These are phyloP conservation scores for Colletotrichum caudatum DNA, from an alignment of 2,329 filamentous ascomycete species.

Conservation along the genomic window DNA sequence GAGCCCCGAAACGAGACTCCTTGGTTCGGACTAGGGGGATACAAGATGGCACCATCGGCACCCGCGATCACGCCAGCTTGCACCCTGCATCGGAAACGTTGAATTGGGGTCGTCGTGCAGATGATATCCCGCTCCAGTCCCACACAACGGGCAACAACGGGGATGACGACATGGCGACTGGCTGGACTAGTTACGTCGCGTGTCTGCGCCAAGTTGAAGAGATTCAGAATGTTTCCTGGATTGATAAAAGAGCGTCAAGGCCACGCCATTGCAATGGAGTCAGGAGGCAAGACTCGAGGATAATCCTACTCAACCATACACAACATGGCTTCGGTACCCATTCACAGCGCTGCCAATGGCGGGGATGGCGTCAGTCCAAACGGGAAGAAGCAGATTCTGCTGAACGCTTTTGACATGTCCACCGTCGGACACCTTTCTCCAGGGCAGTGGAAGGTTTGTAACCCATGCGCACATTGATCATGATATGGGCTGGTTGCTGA, in stretches of 20 bases:
- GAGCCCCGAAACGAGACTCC: neutral
- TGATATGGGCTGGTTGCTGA: neutral
- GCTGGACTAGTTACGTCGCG: neutral
- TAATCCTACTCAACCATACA: too few species aligned
- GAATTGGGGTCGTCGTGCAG: conserved; percentile 27
- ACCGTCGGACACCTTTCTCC: conserved; percentile 74
- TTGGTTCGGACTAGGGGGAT: neutral
- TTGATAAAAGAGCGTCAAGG: conserved; percentile 1
- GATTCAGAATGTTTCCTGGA: neutral
- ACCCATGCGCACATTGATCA: neutral
- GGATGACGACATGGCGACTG: conserved; percentile 32
- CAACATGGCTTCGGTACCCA: conserved; percentile 30
- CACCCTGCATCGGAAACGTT: conserved; percentile 23
- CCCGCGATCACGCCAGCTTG: conserved; percentile 37
- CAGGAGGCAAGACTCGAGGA: neutral
- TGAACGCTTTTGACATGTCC: conserved; percentile 72
- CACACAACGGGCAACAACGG: conserved; percentile 33
- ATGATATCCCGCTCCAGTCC: conserved; percentile 35
- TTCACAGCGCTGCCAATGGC: conserved; percentile 16
- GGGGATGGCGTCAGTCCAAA: conserved; percentile 5
- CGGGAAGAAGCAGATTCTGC: conserved; percentile 56
- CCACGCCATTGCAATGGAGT: neutral
- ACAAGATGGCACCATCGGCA: conserved; percentile 35
- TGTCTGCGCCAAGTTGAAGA: conserved; percentile 9
- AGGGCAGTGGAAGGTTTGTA: conserved; percentile 73